Evolutionary conservation across 2,329 filamentous ascomycete species (phyloP).

Genomic region (Phaeosphaeria sp.): DNA sequence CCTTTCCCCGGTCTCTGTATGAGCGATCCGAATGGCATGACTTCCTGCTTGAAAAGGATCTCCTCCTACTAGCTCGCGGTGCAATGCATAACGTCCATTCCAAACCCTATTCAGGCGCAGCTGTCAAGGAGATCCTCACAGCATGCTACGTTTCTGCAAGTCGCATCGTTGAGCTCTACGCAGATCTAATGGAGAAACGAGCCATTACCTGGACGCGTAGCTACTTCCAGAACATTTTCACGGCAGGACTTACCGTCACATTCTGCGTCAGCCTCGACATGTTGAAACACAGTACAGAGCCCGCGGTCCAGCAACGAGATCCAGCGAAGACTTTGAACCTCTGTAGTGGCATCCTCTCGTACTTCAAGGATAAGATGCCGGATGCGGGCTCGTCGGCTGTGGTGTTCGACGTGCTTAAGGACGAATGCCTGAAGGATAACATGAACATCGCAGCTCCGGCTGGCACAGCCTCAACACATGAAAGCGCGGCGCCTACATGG

Average conservation of each 20-base stretch:
- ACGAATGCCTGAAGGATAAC: slow-evolving; percentile 20
- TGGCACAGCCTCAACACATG: not conserved
- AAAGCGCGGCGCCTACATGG: not conserved
- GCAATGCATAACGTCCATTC: slow-evolving; percentile 49
- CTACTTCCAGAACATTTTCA: slow-evolving; percentile 59
- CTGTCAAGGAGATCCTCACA: slow-evolving; percentile 17
- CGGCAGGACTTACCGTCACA: slow-evolving; percentile 47
- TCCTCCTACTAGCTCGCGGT: slow-evolving; percentile 50
- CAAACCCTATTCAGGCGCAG: not conserved
- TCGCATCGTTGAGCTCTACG: slow-evolving; percentile 50
- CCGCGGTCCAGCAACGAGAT: slow-evolving; percentile 14
- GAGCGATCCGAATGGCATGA: slow-evolving; percentile 56
- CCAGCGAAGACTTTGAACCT: slow-evolving; percentile 10
- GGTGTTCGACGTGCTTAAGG: slow-evolving; percentile 35
- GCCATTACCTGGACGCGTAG: slow-evolving; percentile 55
- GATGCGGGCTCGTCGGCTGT: slow-evolving; percentile 34
- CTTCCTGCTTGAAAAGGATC: slow-evolving; percentile 51
- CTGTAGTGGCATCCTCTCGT: slow-evolving; percentile 29
- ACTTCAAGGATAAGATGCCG: slow-evolving; percentile 33
- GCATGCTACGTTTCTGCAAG: slow-evolving; percentile 47
- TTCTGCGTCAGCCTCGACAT: slow-evolving; percentile 26
- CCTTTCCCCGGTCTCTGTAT: slow-evolving; percentile 49
- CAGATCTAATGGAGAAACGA: slow-evolving; percentile 42
- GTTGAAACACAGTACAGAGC: slow-evolving; percentile 20
- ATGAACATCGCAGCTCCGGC: too few species aligned